phyloP scores from a whole-genome alignment of 192 early-diverging fungal species.

The Podila epicladia region DNA sequence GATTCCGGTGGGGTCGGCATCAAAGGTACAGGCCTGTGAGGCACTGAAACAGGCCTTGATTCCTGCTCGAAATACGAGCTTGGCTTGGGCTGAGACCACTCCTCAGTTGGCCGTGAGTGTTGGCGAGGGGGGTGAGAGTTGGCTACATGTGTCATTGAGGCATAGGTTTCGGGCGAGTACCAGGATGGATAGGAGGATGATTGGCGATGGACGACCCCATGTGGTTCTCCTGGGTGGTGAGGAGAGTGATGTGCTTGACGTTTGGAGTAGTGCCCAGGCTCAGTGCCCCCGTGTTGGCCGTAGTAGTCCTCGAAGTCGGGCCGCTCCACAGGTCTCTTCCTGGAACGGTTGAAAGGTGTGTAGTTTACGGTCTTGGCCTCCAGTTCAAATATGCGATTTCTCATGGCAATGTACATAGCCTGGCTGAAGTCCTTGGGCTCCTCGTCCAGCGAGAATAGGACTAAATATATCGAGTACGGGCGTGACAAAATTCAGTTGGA shows the following conservation, averaged over 20 bases:
- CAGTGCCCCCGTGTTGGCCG: background rate
- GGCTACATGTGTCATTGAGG: slow-evolving; percentile 5
- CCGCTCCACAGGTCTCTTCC: slow-evolving; percentile 25
- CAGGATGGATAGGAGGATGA: slow-evolving; percentile 36
- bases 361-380: slow-evolving; percentile 39
- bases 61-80: no score
- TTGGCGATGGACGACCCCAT: background rate
- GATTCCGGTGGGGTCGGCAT: no score
- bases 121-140: background rate
- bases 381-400: slow-evolving; percentile 40
- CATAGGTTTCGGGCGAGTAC: slow-evolving; percentile 37
- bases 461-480: background rate
- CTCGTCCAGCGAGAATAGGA: slow-evolving; percentile 41
- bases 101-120: no score
- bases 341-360: slow-evolving; percentile 19
- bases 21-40: no score
- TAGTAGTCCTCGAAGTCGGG: slow-evolving; percentile 18
- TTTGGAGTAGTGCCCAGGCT: slow-evolving; percentile 10
- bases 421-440: slow-evolving; percentile 33
- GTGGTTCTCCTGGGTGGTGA: background rate
- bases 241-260: slow-evolving; percentile 1
- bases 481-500: background rate
- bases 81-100: no score
- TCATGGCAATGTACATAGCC: slow-evolving; percentile 44
- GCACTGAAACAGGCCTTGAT: no score